Conservation (phyloP, 441 rosid species). For the Erodium texanum region DNA sequence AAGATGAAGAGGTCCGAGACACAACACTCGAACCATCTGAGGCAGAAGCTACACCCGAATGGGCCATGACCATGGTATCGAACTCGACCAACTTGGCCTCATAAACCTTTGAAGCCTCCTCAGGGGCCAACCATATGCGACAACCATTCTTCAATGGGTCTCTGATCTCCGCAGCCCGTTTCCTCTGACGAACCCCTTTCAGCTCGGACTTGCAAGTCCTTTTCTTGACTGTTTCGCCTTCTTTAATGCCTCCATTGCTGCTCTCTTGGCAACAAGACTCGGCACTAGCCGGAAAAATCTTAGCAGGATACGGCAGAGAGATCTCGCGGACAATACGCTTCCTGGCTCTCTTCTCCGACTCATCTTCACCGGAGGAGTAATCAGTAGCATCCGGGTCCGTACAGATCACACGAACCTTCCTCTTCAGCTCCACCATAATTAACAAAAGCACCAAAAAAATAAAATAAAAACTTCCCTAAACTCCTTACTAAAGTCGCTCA, state of each 20-base stretch:
- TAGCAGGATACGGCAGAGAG: slow-evolving; percentile 26
- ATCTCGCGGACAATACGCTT: slow-evolving; percentile 54
- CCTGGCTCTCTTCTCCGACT: slow-evolving; percentile 19
- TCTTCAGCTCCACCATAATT: no score
- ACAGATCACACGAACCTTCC: slow-evolving; percentile 59
- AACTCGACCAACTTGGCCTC: slow-evolving; percentile 58
- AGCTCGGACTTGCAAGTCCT: slow-evolving; percentile 16
- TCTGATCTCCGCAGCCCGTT: slow-evolving; percentile 97
- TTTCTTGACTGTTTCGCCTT: no score
- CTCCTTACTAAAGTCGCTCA: no score
- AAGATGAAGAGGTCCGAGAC: slow-evolving; percentile 41
- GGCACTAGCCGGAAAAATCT: slow-evolving; percentile 20
- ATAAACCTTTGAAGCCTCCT: slow-evolving; percentile 80
- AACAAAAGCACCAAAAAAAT: no score
- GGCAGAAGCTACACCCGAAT: no score
- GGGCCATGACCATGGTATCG: slow-evolving; percentile 32
- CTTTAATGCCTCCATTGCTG: slow-evolving; percentile 5
- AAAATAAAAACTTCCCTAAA: no score
- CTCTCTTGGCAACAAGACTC: slow-evolving; percentile 27
- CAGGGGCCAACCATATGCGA: slow-evolving; percentile 81
- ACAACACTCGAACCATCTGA: slow-evolving; percentile 36
- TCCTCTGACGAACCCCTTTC: slow-evolving; percentile 78
- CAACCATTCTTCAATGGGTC: slow-evolving; percentile 51
- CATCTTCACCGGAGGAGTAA: slow-evolving; percentile 73
- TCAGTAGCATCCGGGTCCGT: slow-evolving; percentile 93